Evolutionary conservation across 164 flowering plant species (phyloP).

Genomic region (Nymphaea thermarum): DNA sequence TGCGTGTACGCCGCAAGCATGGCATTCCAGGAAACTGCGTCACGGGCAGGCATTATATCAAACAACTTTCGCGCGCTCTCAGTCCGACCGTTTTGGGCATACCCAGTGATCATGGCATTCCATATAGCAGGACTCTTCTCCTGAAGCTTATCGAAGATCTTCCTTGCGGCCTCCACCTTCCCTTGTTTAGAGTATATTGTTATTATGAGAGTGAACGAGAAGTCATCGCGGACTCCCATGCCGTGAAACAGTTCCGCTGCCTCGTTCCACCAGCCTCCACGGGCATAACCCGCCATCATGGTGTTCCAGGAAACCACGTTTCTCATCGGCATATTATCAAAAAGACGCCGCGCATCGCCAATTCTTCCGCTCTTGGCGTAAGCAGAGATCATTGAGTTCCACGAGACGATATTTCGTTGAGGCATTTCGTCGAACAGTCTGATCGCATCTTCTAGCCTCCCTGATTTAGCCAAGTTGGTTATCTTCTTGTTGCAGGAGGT

Average conservation of each 20-base stretch:
- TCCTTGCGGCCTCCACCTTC: conserved; percentile 9
- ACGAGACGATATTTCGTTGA: conserved; percentile 6
- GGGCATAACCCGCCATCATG: conserved; percentile 12
- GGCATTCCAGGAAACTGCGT: conserved; percentile 11
- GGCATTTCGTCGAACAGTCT: conserved; percentile 8
- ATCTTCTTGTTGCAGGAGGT: conserved; percentile 7
- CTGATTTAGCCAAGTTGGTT: conserved; percentile 24
- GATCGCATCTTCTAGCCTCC: conserved; percentile 26
- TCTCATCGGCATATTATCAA: conserved; percentile 7
- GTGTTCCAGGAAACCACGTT: conserved; percentile 14
- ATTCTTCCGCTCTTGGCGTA: conserved; percentile 11
- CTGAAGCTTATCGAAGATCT: conserved; percentile 9
- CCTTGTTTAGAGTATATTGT: conserved; percentile 11
- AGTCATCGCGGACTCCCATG: conserved; percentile 9
- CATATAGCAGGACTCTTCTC: conserved; percentile 9
- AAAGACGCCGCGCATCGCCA: conserved; percentile 7
- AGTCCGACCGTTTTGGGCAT: conserved; percentile 5
- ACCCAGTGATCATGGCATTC: conserved; percentile 8
- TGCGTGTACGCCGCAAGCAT: background rate
- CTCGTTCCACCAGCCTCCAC: conserved; percentile 5
- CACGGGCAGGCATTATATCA: conserved; percentile 9
- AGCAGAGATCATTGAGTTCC: conserved; percentile 14
- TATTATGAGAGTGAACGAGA: conserved; percentile 14
- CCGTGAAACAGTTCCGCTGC: conserved; percentile 10
- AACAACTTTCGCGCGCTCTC: conserved; percentile 7